These are phyloP conservation scores for Globisporangium nagaii DNA, from an alignment of 352 stramenopile species.

Conservation along the genomic window DNA sequence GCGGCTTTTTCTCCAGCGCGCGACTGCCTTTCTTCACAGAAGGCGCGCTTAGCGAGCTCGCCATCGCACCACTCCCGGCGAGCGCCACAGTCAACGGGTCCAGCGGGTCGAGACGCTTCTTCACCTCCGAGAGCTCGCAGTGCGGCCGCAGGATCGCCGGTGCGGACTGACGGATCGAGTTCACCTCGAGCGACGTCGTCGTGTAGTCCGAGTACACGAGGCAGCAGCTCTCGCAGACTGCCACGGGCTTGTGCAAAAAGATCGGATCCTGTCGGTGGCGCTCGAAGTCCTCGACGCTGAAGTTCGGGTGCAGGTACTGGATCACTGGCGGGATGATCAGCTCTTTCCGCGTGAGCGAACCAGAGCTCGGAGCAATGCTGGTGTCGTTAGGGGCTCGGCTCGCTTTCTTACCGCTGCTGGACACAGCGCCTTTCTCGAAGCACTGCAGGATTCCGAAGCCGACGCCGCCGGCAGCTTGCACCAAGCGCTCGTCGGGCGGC, in stretches of 20 bases:
- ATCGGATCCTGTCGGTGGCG: constrained; percentile 89
- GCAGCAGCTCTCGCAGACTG: constrained; percentile 91
- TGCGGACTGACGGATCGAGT: constrained; percentile 51
- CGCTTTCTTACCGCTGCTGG: constrained; percentile 9
- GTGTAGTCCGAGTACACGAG: constrained; percentile 91
- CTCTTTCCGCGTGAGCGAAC: constrained; percentile 34
- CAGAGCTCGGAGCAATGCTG: not conserved
- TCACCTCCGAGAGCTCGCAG: constrained; percentile 43
- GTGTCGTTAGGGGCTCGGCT: not conserved
- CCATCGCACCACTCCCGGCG: not conserved
- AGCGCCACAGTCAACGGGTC: constrained; percentile 21
- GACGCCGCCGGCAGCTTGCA: constrained; percentile 88
- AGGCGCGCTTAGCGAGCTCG: not conserved
- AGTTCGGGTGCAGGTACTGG: constrained; percentile 83
- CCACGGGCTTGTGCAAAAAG: constrained; percentile 91
- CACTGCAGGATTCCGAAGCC: constrained; percentile 88
- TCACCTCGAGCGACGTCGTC: constrained; percentile 65
- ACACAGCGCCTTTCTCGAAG: constrained; percentile 18
- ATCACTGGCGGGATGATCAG: constrained; percentile 91
- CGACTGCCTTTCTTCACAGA: constrained; percentile 6
- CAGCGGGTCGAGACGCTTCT: constrained; percentile 31
- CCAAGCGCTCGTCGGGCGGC: constrained; percentile 84
- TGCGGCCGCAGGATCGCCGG: constrained; percentile 63
- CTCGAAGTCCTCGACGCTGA: constrained; percentile 80
- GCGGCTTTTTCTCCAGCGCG: constrained; percentile 28